Conservation (phyloP, 495 filamentous ascomycete genomes). For the Aspergillus cavernicola region DNA sequence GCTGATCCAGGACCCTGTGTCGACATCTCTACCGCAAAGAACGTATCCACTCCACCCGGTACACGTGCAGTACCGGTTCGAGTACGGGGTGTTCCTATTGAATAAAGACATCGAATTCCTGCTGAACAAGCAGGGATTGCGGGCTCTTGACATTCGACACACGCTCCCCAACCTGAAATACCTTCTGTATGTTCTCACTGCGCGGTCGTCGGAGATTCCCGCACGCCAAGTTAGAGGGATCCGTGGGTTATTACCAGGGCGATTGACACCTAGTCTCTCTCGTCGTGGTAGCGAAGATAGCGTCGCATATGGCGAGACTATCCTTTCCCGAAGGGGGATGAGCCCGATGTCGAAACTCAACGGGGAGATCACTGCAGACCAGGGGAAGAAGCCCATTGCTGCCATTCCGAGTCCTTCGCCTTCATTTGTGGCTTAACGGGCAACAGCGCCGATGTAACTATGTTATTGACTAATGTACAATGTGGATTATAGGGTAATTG, state of each 20-base stretch:
- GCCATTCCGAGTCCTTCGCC: conserved; percentile 12
- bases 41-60: conserved; percentile 80
- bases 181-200: conserved; percentile 79
- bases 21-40: conserved; percentile 58
- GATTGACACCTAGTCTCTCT: conserved; percentile 34
- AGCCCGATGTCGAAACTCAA: conserved; percentile 30
- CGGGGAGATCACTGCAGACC: conserved; percentile 21
- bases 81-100: conserved; percentile 90
- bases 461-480: not conserved
- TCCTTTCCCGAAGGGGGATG: conserved; percentile 27
- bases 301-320: conserved; percentile 31
- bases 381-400: conserved; percentile 18
- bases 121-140: conserved; percentile 66
- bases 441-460: conserved; percentile 9
- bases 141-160: conserved; percentile 80
- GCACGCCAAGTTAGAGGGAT: conserved; percentile 75
- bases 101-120: conserved; percentile 92
- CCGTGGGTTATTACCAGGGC: conserved; percentile 50
- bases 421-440: conserved; percentile 24
- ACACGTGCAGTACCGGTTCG: conserved; percentile 78
- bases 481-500: not conserved
- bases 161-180: conserved; percentile 93
- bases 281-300: conserved; percentile 42
- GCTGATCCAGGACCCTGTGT: conserved; percentile 77
- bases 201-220: conserved; percentile 71